phyloP scores from a whole-genome alignment of 2,329 filamentous ascomycete species.

The Sordariomycetes sp. region DNA sequence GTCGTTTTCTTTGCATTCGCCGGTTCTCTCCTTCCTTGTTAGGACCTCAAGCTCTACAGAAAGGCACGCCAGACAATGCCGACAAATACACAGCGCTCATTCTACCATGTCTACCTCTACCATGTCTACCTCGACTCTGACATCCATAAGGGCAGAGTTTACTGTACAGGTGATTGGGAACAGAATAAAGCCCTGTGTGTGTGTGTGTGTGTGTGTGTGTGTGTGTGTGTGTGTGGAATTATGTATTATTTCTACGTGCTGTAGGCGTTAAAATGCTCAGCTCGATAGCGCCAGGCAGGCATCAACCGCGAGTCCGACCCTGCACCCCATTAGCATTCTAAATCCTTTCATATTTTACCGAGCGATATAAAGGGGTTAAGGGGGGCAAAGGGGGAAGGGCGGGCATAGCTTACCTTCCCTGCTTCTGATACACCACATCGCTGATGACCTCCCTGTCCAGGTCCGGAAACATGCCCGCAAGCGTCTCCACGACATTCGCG shows the following conservation, averaged over 20 bases:
- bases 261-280: conserved; percentile 11
- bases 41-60: no score
- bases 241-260: background rate
- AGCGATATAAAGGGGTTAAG: background rate
- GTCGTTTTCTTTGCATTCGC: no score
- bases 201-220: no score
- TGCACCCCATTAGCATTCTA: conserved; percentile 21
- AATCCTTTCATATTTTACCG: background rate
- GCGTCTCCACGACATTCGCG: conserved; percentile 80
- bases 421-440: conserved; percentile 91
- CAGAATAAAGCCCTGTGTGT: no score
- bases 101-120: no score
- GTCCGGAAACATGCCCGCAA: conserved; percentile 94
- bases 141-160: no score
- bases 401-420: conserved; percentile 62
- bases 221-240: no score
- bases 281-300: conserved; percentile 64
- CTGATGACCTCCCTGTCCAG: conserved; percentile 90
- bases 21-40: no score
- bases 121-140: no score
- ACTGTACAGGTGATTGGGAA: no score
- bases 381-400: background rate
- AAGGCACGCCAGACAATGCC: no score
- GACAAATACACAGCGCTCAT: no score
- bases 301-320: conserved; percentile 77